Evolutionary conservation across 2,329 filamentous ascomycete genomes (phyloP), one percentile per base, ranked within the genome.

Genomic region (Fusarium xylarioides): DNA sequence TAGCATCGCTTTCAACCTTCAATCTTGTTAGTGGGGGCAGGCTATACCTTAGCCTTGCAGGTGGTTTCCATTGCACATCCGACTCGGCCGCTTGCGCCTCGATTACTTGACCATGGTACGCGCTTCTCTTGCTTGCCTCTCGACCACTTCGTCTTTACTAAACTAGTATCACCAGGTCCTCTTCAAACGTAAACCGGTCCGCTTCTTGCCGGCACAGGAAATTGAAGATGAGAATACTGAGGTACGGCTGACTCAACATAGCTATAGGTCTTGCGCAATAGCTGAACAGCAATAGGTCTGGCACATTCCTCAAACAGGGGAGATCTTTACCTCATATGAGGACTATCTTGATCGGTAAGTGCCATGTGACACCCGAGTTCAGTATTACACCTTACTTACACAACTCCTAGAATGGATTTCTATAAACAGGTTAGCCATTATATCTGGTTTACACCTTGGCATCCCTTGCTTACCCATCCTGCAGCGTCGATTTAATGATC

Each of bases 161-260:
- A 73, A 56, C 40, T 30, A 26, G 15, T 42, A 37, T 63, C 32
- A 52, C 37, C 66, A 98, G 95, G 95, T 99, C 77, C 89, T 97
- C 74, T 98, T 93, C 84, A 98, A 98, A 86, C 91, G 96, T 79
- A 98, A 98, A 84, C 95, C 95, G 64, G 95, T 98, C 80, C 91
- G 93, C 84, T 93, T 94, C 81, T 86, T 95, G 75, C 88, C 92
- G 55, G 87, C 88, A 53, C 92, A 93, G 28, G 85, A 89, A 58
- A 89, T 95, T 74, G 88, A 95, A 76, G 91, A 96, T 86, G 94
- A 97, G 74, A 91, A 93, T 78, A 88, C 90, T 76, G 95, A 98
- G 89, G 95, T 95, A 87, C 80, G 67, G 61, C 65, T 57, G 56
- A 71, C 66, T 63, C 58, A 61, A 74, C 68, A 52, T n/a, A 56